Base-by-base conservation (phyloP, 2,329 filamentous ascomycete species). In the Sarocladiaceae sp. region DNA sequence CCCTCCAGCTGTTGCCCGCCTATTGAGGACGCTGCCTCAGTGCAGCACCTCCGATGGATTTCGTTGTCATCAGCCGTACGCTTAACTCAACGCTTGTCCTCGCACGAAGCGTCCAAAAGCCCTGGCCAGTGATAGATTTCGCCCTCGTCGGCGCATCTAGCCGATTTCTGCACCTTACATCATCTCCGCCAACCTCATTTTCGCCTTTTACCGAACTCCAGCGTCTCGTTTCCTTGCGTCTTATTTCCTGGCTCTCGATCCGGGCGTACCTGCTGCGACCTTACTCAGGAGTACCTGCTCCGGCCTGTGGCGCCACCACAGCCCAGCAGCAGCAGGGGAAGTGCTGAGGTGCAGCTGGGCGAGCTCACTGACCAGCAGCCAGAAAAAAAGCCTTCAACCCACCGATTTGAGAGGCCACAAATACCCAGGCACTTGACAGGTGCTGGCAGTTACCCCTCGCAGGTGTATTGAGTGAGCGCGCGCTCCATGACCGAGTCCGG, bases 401-500 rank as follows among this genome's bases (percentile, higher is more conserved):
- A 44, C 40, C 15, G 40, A 12, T 17, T 12, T 6, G 15, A 44
- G 23, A 26, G 17, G 37, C 17, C 12, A 23, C 12, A 28, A 20
- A n/a, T n/a, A n/a, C n/a, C n/a, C n/a, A n/a, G 40, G 40, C 40
- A 12, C 12, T 23, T 44, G 40, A 4, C 12, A 10, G n/a, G 17
- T 17, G 18, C 37, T 40, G 37, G 37, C 37, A 10, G 35, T 15
- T 17, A 10, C 40, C 20, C 40, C 23, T n/a, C 17, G 8, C 40
- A 20, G 40, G 28, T 44, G 40, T 23, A 20, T 26, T 40, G 26
- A 48, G 11, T 31, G 26, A 29, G 28, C 25, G 13, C 12, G 26
- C 11, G 26, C 13, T 33, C 26, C 44, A 48, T 48, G 44, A 48
- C 44, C 25, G 44, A 48, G 49, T 50, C 55, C 44, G 56, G 54